Base-by-base conservation (phyloP, 768 basidiomycete genomes). In the Pisolithus sp. region DNA sequence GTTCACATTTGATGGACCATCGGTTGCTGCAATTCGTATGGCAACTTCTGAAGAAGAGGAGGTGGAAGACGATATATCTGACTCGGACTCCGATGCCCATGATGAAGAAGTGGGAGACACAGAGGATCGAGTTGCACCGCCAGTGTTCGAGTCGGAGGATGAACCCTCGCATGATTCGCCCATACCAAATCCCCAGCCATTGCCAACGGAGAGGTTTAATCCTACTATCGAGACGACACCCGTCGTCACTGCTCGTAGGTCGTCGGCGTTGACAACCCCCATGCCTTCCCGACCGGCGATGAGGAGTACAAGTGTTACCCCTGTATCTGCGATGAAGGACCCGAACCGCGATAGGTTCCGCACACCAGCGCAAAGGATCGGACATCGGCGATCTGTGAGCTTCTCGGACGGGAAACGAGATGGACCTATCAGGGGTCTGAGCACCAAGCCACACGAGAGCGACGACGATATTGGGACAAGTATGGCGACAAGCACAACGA, bases 401-500 rank as follows among this genome's bases (percentile, higher is more conserved):
- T 99, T 99, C 71, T 96, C 93, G 23, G 96, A 99, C 64, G 96
- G 96, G 5, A 87, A 84, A 64, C 79, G 79, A 54, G 85, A 87
- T 30, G 94, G 95, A 2, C 92, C 89, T n/a, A 96, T 96, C 43
- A 73, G 74, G 49, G 90, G 85, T 4, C 67, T 85, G 40, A 68
- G 65, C 2, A 52, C 41, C 21, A 68, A 67, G 42, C 61, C 72
- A 42, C 73, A 72, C 46, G 68, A 67, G 36, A 68, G 69, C 15
- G 72, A 70, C 13, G 76, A 69, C 18, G 68, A 67, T 31, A 66
- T 68, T 42, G 62, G 42, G 21, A 57, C 52, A 42, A 67, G 52
- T 48, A 2, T 20, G 23, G 36, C 31, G 5, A 47, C 46, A 4
- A 23, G 10, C 13, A 36, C 31, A 10, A 56, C 59, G 36, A 61